Evolutionary conservation across 225 moss, liverwort and hornwort species (phyloP).

Genomic region (Physcomitrium patens): DNA sequence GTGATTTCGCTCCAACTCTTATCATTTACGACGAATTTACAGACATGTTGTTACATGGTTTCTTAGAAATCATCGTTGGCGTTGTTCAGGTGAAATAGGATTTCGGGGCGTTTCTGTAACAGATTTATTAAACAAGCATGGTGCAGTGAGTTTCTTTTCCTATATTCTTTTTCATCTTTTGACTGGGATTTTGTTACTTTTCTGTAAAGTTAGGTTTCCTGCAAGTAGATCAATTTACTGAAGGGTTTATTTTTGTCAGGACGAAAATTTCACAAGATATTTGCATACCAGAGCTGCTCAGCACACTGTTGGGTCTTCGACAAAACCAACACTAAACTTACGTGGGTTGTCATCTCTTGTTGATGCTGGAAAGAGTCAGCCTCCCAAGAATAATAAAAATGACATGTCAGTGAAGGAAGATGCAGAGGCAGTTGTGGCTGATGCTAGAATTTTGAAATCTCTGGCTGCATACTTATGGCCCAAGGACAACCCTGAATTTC

Average conservation of each 20-base stretch:
- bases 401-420: constrained; percentile 44
- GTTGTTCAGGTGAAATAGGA: constrained; percentile 32
- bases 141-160: constrained; percentile 43
- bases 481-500: constrained; percentile 92
- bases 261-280: constrained; percentile 33
- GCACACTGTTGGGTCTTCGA: constrained; percentile 27
- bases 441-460: constrained; percentile 82
- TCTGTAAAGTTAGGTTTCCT: neutral
- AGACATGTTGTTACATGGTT: neutral
- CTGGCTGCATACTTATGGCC: constrained; percentile 93
- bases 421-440: constrained; percentile 58
- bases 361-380: constrained; percentile 42
- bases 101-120: constrained; percentile 24
- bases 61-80: constrained; percentile 15
- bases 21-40: neutral
- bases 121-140: constrained; percentile 39
- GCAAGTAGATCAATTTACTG: constrained; percentile 13
- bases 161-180: constrained; percentile 18
- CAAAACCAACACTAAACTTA: constrained; percentile 37
- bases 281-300: constrained; percentile 44
- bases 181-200: neutral
- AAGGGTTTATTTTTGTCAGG: constrained; percentile 32
- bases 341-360: constrained; percentile 56
- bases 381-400: constrained; percentile 29
- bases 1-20: neutral